Base-by-base conservation (phyloP, 1,284 basidiomycete genomes). In the Tranzscheliella williamsii region DNA sequence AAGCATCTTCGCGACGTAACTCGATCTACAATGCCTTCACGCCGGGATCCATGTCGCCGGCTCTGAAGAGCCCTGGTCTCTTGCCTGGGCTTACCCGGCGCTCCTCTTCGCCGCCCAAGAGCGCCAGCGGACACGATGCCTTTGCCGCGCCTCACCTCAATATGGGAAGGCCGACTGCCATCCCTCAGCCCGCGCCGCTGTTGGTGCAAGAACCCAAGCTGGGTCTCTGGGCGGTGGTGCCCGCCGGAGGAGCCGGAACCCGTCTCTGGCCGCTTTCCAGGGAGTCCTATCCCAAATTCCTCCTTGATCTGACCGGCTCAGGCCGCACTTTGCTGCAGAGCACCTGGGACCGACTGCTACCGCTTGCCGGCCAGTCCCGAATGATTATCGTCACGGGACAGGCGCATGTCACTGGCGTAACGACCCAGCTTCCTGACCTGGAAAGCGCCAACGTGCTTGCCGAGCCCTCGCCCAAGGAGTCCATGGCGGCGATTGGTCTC, bases 391-490 rank as follows among this genome's bases (percentile, higher is more conserved):
- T 76, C 24, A 76, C 74, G 0, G 74, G 74, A 7, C 40, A 66
- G 18, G 60, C 55, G 4, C 74, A 76, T 32, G 62, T 67, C n/a
- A 37, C 42, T 4, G 72, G 66, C 32, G 74, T 76, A 5, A 32
- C 54, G 2, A 47, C 57, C 13, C 74, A 76, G 50, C 54, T 76
- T 7, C 69, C 72, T 11, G 56, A 72, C 30, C 41, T 76, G 3
- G 42, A 56, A 15, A 45, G 37, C 9, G 42, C 48, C 21, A 76
- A 76, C 39, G 49, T 76, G 27, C 55, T 76, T 11, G 66, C 70
- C n/a, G 74, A 76, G 53, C 74, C 74, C 12, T 66, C 57, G 17
- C 74, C 72, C 11, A 73, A 72, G 51, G 74, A 76, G 43, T 70
- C 66, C 35, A 74, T 74, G 70, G 74, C 71, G 9, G 74, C 74